Base-by-base conservation (phyloP, 2,329 filamentous ascomycete genomes). In the Pestalotiopsis sp. region DNA sequence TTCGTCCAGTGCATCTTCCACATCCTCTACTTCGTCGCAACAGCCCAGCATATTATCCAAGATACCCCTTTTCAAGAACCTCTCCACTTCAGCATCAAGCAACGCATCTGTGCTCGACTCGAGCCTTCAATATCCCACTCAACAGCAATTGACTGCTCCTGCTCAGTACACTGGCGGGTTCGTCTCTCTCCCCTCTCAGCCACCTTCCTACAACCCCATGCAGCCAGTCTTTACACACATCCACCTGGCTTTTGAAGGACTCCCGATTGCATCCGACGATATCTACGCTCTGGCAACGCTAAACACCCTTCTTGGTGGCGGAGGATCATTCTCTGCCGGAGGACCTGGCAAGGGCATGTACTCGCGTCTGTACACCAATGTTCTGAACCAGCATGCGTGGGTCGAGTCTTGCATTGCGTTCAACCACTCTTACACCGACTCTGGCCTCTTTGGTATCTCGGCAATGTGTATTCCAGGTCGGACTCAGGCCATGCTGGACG, bases 341-440 rank as follows among this genome's bases (percentile, higher is more conserved):
- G 96, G 96, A 0, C 96, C 96, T 4, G 96, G 96, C 66, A 99
- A 99, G 85, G 96, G 96, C 80, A 99, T 99, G 96, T 98, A 98
- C 86, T 97, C 93, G 49, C 92, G 96, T 13, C 89, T 99, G 9
- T 99, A 98, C 86, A 98, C 95, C 72, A 97, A 98, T 79, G 95
- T 98, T 0, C 89, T 99, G 65, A 99, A 99, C 84, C 95, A 98
- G 82, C 91, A 97, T 83, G 94, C 93, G 74, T 99, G 95, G 95
- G 94, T 99, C 31, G 96, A 99, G 83, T 95, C 91, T 70, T 98
- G 96, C 83, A 87, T 97, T 65, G 92, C 95, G 38, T 98, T 98
- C 85, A 98, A 98, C 86, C 95, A 98, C 85, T 93, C 93, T 61
- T 99, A 99, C 86, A 96, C 93, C 0, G 96, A 99, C 81, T 95